A percentile compares a stretch with the other conserved stretches of the same genome.
phyloP scores from a whole-genome alignment of 2,329 filamentous ascomycete genomes.

The Trichoderma gracile region DNA sequence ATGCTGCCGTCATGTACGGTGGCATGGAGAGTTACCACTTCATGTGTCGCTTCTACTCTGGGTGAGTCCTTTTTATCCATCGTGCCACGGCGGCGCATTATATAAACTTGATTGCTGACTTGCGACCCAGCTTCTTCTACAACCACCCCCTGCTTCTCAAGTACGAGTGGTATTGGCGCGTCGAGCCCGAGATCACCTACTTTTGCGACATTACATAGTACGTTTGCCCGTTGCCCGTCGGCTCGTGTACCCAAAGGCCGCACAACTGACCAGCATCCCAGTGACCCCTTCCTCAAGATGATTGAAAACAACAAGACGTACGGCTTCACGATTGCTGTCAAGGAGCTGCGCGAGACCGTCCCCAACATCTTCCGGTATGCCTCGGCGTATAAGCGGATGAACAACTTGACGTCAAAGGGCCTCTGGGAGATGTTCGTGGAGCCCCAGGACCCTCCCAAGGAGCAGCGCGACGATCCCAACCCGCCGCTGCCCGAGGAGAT shows the following conservation, averaged over 20 bases:
- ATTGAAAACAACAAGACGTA: slow-evolving; percentile 94
- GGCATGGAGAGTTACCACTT: slow-evolving; percentile 98
- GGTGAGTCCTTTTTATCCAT: slow-evolving; percentile 55
- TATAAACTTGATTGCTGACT: neutral
- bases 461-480: slow-evolving; percentile 63
- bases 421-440: slow-evolving; percentile 99
- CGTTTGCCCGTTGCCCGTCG: slow-evolving; percentile 24
- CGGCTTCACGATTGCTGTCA: slow-evolving; percentile 97
- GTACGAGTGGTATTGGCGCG: slow-evolving; percentile 99
- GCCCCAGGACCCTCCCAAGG: slow-evolving; percentile 64
- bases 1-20: slow-evolving; percentile 98
- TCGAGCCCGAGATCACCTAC: slow-evolving; percentile 99
- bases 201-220: slow-evolving; percentile 99
- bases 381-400: slow-evolving; percentile 92
- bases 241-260: neutral
- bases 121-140: slow-evolving; percentile 74
- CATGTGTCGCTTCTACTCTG: slow-evolving; percentile 99
- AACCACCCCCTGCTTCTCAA: slow-evolving; percentile 93
- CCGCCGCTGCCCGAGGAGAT: slow-evolving; percentile 78
- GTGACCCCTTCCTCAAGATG: slow-evolving; percentile 96
- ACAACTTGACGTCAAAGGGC: slow-evolving; percentile 87
- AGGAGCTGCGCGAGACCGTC: slow-evolving; percentile 95
- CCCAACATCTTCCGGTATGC: slow-evolving; percentile 99
- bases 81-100: neutral
- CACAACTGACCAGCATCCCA: slow-evolving; percentile 39